Conservation (phyloP, 768 basidiomycete species). For the Russula lepida region DNA sequence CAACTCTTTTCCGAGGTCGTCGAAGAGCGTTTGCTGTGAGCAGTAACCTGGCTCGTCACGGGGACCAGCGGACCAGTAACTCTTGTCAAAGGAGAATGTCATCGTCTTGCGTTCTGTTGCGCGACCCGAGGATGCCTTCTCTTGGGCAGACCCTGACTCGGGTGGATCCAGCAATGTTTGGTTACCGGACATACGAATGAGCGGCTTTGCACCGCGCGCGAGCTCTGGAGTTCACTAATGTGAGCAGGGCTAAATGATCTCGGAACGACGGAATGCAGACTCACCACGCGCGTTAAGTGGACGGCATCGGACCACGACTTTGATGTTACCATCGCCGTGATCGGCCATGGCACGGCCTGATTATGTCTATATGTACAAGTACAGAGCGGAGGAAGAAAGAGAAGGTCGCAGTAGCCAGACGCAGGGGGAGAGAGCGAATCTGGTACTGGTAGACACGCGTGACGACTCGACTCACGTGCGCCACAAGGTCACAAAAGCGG, state of each 20-base stretch:
- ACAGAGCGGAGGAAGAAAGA: not conserved
- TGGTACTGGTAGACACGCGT: conserved; percentile 11
- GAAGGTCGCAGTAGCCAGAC: not conserved
- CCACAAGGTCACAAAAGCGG: not conserved
- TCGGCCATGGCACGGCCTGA: conserved; percentile 49
- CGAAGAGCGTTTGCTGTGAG: conserved; percentile 89
- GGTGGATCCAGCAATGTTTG: conserved; percentile 91
- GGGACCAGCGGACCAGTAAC: conserved; percentile 92
- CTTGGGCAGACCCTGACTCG: conserved; percentile 56
- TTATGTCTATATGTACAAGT: conserved; percentile 7
- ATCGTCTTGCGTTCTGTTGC: conserved; percentile 86
- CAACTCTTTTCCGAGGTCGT: conserved; percentile 89
- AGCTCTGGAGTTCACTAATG: conserved; percentile 50
- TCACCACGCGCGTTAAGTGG: conserved; percentile 91
- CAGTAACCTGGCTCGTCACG: conserved; percentile 87
- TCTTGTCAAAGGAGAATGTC: conserved; percentile 93
- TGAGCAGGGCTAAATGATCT: not conserved
- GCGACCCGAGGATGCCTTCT: conserved; percentile 51
- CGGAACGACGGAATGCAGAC: conserved; percentile 25
- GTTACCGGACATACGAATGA: conserved; percentile 93
- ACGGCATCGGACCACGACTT: conserved; percentile 91
- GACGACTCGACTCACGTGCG: not conserved
- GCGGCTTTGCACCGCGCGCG: conserved; percentile 84
- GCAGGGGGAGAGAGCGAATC: not conserved
- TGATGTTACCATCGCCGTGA: conserved; percentile 80